Conservation (phyloP, 805 yeast genomes). For the Soucietia sequanensis region DNA sequence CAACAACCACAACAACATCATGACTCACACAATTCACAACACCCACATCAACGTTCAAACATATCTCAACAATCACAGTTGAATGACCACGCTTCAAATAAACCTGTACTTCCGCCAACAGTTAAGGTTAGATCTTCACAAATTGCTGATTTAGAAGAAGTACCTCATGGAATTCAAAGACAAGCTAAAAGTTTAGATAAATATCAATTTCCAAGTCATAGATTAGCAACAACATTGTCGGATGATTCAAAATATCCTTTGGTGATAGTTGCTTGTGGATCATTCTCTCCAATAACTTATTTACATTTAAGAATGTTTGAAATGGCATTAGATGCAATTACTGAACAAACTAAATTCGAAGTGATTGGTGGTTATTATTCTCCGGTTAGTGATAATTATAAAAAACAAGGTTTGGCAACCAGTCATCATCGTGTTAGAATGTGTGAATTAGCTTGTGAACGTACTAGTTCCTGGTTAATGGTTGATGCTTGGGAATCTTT, state of each 20-base stretch:
- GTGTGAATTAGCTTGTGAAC: slow-evolving; percentile 97
- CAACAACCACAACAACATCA: not conserved
- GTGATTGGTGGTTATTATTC: slow-evolving; percentile 96
- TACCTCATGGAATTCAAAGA: slow-evolving; percentile 88
- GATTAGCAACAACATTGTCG: slow-evolving; percentile 65
- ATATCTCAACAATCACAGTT: not conserved
- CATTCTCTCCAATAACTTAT: slow-evolving; percentile 94
- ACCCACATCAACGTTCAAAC: too few relatives aligned
- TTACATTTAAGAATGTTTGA: slow-evolving; percentile 96
- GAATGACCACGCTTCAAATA: slow-evolving; percentile 1
- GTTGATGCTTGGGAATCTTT: slow-evolving; percentile 99
- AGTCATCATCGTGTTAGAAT: slow-evolving; percentile 89
- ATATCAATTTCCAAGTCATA: slow-evolving; percentile 84
- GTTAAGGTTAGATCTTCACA: slow-evolving; percentile 54
- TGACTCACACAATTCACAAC: too few relatives aligned
- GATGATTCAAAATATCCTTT: slow-evolving; percentile 83
- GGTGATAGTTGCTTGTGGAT: slow-evolving; percentile 96
- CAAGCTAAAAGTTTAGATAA: slow-evolving; percentile 72
- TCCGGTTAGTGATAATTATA: slow-evolving; percentile 91
- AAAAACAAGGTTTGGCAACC: slow-evolving; percentile 89
- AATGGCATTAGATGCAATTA: slow-evolving; percentile 93
- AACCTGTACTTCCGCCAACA: slow-evolving; percentile 34
- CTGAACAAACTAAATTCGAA: slow-evolving; percentile 90
- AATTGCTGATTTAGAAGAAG: slow-evolving; percentile 94
- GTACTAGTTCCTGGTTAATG: slow-evolving; percentile 97